Evolutionary conservation across 2,329 filamentous ascomycete genomes (phyloP), one percentile per base, ranked within the genome.

Genomic region (Aspergillus calidoustus): DNA sequence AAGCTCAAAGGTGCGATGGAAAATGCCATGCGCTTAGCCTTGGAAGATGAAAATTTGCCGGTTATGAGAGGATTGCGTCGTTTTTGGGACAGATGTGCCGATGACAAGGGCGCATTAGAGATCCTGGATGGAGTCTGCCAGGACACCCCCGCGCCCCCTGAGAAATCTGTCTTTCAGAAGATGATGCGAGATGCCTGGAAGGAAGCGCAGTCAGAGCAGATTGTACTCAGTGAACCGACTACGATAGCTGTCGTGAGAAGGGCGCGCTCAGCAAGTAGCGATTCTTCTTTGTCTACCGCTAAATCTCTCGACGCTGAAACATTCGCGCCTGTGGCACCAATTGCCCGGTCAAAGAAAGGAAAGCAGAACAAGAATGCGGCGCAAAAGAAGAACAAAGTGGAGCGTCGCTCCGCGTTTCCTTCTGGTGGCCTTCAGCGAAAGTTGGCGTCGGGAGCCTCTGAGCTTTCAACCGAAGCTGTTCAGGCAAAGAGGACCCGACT

Each of bases 261-360:
- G 19, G 66, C 66, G 11, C 65, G 65, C 7, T 74, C 72, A 17
- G 67, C 67, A 25, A 69, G 65, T 46, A 77, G 72, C 22, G 70
- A 72, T 13, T 78, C 77, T 17, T 79, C 76, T 13, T 61, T 79
- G 23, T 80, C 79, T 41, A 76, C 78, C 8, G 75, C 75, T 9
- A 74, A 77, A 47, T 77, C 78, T 5, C 64, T 77, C 38, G 72
- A 76, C 44, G 69, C 69, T 51, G 75, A 78, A 57, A 71, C 72
- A 22, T 69, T 69, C 54, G 68, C 67, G n/a, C 71, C 72, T 38
- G 66, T 62, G 34, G 62, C 64, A 23, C 56, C 64, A 38, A 60
- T 61, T 51, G 49, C 63, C 48, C 64, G 64, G 46, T 54, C 70
- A 63, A 44, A 59, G 59, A 61, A 69, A 53, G 66, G 61, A 30